Evolutionary conservation across 805 yeast species (phyloP), one percentile per base, ranked within the genome.

Genomic region (Saccharomycopsis babjevae): DNA sequence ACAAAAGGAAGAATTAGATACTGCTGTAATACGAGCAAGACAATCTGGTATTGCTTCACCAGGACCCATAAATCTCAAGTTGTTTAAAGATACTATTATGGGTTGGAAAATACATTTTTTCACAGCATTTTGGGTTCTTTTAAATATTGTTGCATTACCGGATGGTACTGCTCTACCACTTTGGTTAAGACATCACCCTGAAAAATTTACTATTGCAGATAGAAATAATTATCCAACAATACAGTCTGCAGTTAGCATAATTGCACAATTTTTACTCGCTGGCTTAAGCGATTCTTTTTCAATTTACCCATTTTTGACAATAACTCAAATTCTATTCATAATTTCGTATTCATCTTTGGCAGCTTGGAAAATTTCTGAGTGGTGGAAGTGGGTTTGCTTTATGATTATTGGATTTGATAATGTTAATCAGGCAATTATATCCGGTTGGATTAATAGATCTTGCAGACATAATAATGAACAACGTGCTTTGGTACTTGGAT

Each of bases 81-180:
- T 77, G 28, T 85, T 89, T 88, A 76, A 73, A 57, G 73, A 74
- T 28, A 78, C 83, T 18, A 70, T 84, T 56, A 70, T 77, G 3
- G 74, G 80, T 38, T 84, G 88, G 87, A 83, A 83, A 64, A 68
- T 85, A 55, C 84, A 82, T 66, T 74, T 81, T 2, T 70, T 85
- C 39, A 68, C 80, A 3, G 63, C 81, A 6, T 81, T 82, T 77
- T 78, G 80, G 65, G 73, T 83, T 39, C 75, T 83, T 67, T 79
- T 84, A 66, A 83, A 78, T 68, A 76, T 76, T 62, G 83, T 79
- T 67, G 79, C 78, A 15, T 70, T 46, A 25, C 52, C 52, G 10
- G 52, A 79, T 3, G 76, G 82, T 15, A 85, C 85, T 40, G 76
- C 81, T 20, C 82, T 78, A 66, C 68, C 76, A 22, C 75, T 79